Evolutionary conservation across 192 early-diverging fungal species (phyloP).

Genomic region (Funneliformis mosseae): DNA sequence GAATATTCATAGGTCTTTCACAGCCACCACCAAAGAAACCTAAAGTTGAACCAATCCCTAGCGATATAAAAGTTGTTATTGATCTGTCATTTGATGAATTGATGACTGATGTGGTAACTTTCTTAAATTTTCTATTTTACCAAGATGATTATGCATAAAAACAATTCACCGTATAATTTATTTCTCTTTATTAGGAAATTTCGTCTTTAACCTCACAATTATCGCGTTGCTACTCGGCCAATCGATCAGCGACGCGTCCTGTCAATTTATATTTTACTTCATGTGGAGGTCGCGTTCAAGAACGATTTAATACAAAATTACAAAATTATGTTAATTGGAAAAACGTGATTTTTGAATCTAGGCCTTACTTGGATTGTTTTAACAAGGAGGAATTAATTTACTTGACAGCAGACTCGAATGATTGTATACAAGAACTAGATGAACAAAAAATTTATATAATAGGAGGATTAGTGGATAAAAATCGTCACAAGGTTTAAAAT

Average conservation of each 20-base stretch:
- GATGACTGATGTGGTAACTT: slow-evolving; percentile 71
- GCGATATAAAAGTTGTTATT: slow-evolving; percentile 65
- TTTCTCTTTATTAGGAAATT: slow-evolving; percentile 56
- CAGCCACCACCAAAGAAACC: slow-evolving; percentile 45
- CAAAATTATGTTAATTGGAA: slow-evolving; percentile 49
- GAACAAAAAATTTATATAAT: slow-evolving; percentile 82
- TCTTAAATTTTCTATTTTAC: not conserved
- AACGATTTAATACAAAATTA: slow-evolving; percentile 48
- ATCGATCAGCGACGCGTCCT: slow-evolving; percentile 53
- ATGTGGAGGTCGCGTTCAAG: slow-evolving; percentile 54
- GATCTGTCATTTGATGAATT: slow-evolving; percentile 80
- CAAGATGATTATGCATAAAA: not conserved
- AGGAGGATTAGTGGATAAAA: slow-evolving; percentile 95
- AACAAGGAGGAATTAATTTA: slow-evolving; percentile 75
- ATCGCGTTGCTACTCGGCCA: slow-evolving; percentile 72
- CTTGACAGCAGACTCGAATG: slow-evolving; percentile 86
- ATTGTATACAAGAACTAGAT: slow-evolving; percentile 68
- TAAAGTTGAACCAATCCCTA: slow-evolving; percentile 51
- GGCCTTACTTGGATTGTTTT: slow-evolving; percentile 40
- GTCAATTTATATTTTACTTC: slow-evolving; percentile 65
- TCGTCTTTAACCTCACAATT: slow-evolving; percentile 74
- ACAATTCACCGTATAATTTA: not conserved
- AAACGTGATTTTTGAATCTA: slow-evolving; percentile 38
- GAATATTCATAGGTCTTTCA: slow-evolving; percentile 34
- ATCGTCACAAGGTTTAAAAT: slow-evolving; percentile 67